Conservation (phyloP, 169 alveolate species). For the Plasmodium vivax region DNA sequence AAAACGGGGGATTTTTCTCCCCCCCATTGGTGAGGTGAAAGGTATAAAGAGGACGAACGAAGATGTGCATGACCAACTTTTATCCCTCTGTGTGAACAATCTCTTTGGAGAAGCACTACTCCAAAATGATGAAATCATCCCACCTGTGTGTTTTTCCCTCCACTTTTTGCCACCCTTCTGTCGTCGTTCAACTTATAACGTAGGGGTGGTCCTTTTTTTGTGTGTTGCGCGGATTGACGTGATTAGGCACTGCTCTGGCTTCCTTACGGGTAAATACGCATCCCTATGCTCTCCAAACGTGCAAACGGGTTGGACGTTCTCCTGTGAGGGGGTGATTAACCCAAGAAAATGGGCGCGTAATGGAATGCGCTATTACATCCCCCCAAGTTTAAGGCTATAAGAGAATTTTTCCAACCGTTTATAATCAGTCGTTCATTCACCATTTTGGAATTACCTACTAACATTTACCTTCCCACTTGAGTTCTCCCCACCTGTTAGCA, state of each 20-base stretch:
- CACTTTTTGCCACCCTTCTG: background rate
- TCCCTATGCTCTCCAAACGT: background rate
- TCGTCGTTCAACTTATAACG: background rate
- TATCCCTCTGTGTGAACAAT: background rate
- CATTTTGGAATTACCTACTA: background rate
- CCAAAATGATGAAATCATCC: background rate
- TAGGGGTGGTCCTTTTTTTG: background rate
- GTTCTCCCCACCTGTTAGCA: background rate
- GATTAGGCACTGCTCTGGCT: background rate
- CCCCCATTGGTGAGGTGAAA: background rate
- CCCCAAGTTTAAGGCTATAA: background rate
- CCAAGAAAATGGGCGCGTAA: background rate
- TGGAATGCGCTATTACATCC: background rate
- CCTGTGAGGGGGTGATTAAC: background rate
- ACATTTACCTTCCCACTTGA: background rate
- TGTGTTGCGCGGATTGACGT: background rate
- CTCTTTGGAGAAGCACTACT: background rate
- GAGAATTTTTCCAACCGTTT: background rate
- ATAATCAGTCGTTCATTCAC: background rate
- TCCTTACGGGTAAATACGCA: background rate
- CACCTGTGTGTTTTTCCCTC: background rate
- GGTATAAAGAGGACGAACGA: background rate
- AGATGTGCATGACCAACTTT: background rate
- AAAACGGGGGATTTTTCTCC: background rate
- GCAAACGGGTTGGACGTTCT: background rate